Base-by-base conservation (phyloP, 495 filamentous ascomycete species). In the Penicillium manginii region DNA sequence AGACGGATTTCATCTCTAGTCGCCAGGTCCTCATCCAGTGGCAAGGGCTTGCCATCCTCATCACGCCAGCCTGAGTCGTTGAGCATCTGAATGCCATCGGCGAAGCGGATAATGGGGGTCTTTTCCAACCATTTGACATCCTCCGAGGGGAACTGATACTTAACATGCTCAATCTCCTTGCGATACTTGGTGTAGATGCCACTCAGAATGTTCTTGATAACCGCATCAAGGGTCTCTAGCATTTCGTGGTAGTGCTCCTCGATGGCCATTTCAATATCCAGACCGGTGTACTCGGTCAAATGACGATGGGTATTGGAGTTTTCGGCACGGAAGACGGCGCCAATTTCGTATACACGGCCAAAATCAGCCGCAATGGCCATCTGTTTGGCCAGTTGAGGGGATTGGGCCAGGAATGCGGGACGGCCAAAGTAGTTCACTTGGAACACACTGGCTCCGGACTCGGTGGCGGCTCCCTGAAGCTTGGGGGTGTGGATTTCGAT, bases 191-290 rank as follows among this genome's bases (percentile, higher is more conserved):
- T 76, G 61, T 89, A 80, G 35, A 92, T 69, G 3, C 88, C 88
- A 14, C 83, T 81, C 80, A 97, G 89, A 59, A 97, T 96, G 64
- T 87, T 79, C 62, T 96, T 85, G 65, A 98, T 86, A 9, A 88
- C 86, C 29, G 82, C 82, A 67, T 96, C 92, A 12, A 97, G 78
- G 48, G 87, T 81, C 43, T 88, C 75, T 10, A 90, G 77, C 62
- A 92, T 91, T 70, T 98, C 93, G 61, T 89, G 84, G 72, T 97
- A 97, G 72, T 92, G 83, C 56, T 96, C 85, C 51, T 93, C 87
- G 65, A 97, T 96, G 12, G 91, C 88, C 92, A 97, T 97, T 73
- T 97, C 93, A 51, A 97, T 64, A 87, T 98, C 93, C 55, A 98
- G 83, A 57, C 93, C 93, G 12, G 91, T 97, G 73, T 96, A 97